Conservation (phyloP, 1,284 basidiomycete species). For the Anthracocystis walkeri region DNA sequence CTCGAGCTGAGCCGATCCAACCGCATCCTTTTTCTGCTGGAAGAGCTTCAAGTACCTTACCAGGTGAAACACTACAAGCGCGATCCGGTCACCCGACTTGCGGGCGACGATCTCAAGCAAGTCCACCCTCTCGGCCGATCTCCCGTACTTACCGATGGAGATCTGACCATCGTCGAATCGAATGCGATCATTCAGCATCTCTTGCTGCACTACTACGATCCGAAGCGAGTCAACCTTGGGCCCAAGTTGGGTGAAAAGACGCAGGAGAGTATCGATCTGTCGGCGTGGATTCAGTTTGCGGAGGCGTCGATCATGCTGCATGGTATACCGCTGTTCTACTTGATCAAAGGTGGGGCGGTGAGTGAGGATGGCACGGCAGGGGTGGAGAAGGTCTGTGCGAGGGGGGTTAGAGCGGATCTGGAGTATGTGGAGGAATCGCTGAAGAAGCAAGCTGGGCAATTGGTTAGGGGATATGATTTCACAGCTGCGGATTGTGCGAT, state of each 20-base stretch:
- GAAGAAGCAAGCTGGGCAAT: constrained; percentile 15
- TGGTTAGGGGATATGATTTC: constrained; percentile 29
- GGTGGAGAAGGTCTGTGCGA: constrained; percentile 30
- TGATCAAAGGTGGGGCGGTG: constrained; percentile 23
- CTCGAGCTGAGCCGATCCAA: constrained; percentile 37
- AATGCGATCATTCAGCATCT: constrained; percentile 41
- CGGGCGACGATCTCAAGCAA: constrained; percentile 35
- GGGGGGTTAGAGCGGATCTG: constrained; percentile 28
- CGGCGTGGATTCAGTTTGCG: constrained; percentile 39
- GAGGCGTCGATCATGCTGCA: constrained; percentile 40
- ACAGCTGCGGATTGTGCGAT: constrained; percentile 46
- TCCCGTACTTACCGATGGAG: constrained; percentile 36
- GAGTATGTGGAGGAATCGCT: constrained; percentile 30
- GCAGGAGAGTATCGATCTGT: constrained; percentile 30
- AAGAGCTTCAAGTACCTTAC: constrained; percentile 36
- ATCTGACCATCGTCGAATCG: constrained; percentile 37
- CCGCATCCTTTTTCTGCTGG: constrained; percentile 38
- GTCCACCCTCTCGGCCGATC: constrained; percentile 46
- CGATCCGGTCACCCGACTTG: constrained; percentile 34
- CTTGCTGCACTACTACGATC: constrained; percentile 38
- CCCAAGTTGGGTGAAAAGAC: constrained; percentile 24
- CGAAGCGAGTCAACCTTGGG: constrained; percentile 11
- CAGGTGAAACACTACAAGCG: constrained; percentile 33
- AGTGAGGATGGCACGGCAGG: constrained; percentile 13
- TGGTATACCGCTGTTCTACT: constrained; percentile 32